A percentile compares a stretch with the other conserved stretches of the same genome.
Evolutionary conservation across 371 early-diverging fungal species (phyloP).

Genomic region (Polyrhizophydium stewartii): DNA sequence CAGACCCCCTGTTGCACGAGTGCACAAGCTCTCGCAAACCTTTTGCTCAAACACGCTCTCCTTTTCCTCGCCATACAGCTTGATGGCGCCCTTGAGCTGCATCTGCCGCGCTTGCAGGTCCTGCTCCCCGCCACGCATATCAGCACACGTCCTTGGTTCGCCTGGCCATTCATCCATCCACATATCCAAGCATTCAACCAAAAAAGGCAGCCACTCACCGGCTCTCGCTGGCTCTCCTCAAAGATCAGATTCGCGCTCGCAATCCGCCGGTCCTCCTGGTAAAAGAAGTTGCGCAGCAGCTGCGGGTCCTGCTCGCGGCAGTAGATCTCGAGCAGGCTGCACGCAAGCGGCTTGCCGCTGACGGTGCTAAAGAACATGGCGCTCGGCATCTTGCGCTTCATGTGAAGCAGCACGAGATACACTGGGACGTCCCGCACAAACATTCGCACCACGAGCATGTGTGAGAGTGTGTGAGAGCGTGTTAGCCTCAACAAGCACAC

Average conservation of each 20-base stretch:
- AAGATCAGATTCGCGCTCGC: constrained; percentile 64
- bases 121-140: constrained; percentile 11
- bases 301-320: constrained; percentile 69
- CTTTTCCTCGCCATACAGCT: constrained; percentile 71
- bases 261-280: constrained; percentile 82
- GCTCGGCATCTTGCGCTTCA: constrained; percentile 75
- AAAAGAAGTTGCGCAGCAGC: constrained; percentile 87
- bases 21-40: constrained; percentile 27
- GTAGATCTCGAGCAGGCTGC: constrained; percentile 77
- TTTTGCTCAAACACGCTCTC: constrained; percentile 68
- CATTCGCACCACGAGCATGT: background rate
- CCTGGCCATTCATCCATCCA: no score
- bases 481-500: background rate
- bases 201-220: constrained; percentile 27
- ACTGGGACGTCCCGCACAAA: constrained; percentile 47
- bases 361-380: constrained; percentile 89
- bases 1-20: no score
- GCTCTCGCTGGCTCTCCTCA: constrained; percentile 49
- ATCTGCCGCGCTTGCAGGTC: constrained; percentile 57
- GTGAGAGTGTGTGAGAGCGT: background rate
- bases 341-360: constrained; percentile 76
- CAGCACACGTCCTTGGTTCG: background rate
- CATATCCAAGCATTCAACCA: background rate
- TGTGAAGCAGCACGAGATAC: constrained; percentile 82
- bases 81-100: constrained; percentile 63